Percentiles rank a stretch among this genome's conserved stretches.
These are phyloP conservation scores for Catenaria anguillulae DNA, from an alignment of 371 early-diverging fungal genomes.

Conservation along the genomic window DNA sequence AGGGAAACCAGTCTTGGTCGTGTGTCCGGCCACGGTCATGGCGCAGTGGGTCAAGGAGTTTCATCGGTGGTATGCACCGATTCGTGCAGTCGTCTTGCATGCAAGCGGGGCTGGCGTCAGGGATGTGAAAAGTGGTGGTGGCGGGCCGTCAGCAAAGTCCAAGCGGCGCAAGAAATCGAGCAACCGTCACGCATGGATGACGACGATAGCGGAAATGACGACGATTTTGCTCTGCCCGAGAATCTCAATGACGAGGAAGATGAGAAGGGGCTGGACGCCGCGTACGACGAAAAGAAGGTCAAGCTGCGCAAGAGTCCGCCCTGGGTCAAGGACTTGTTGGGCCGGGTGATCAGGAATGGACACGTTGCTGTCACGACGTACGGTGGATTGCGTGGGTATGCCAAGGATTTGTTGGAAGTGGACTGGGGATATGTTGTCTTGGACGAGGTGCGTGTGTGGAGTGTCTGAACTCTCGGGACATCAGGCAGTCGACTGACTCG, in stretches of 20 bases:
- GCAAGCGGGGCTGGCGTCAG: conserved; percentile 58
- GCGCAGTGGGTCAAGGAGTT: conserved; percentile 94
- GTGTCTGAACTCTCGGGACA: too few relatives aligned
- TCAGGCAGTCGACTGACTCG: too few relatives aligned
- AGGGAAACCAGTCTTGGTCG: conserved; percentile 48
- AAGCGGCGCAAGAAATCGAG: conserved; percentile 1
- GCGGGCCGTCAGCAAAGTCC: neutral
- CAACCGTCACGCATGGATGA: conserved; percentile 9
- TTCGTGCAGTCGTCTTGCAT: conserved; percentile 77
- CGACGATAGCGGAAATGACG: conserved; percentile 13
- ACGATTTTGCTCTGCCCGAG: conserved; percentile 5
- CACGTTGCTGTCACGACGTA: conserved; percentile 81
- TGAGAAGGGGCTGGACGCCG: conserved; percentile 15
- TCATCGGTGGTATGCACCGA: conserved; percentile 90
- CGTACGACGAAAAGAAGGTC: conserved; percentile 2
- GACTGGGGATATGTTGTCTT: conserved; percentile 83
- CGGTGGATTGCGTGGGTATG: conserved; percentile 57
- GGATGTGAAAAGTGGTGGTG: neutral
- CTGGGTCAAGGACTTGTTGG: conserved; percentile 21
- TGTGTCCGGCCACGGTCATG: conserved; percentile 93
- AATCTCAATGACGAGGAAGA: conserved; percentile 12
- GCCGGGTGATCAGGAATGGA: conserved; percentile 31
- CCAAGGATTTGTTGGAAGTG: conserved; percentile 42
- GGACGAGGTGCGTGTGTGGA: too few relatives aligned
- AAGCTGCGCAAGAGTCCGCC: conserved; percentile 5